These are phyloP conservation scores for Penicillium silybi DNA, from an alignment of 495 filamentous ascomycete species.

Conservation along the genomic window DNA sequence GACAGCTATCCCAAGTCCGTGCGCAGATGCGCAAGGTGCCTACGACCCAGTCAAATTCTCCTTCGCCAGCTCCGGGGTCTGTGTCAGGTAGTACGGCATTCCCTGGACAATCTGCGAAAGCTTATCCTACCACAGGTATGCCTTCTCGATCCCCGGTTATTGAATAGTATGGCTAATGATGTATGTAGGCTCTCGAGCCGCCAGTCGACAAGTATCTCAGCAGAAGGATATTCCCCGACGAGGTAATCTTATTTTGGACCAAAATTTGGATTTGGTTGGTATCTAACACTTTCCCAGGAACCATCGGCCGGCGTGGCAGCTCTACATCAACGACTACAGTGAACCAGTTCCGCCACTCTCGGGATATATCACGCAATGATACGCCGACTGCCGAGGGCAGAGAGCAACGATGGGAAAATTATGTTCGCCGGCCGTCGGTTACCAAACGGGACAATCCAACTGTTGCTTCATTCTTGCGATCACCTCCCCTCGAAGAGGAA, in stretches of 20 bases:
- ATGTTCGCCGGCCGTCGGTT: slow-evolving; percentile 24
- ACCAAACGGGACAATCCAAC: slow-evolving; percentile 29
- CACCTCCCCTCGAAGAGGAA: slow-evolving; percentile 36
- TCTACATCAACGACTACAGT: slow-evolving; percentile 53
- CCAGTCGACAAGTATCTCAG: slow-evolving; percentile 60
- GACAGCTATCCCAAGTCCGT: slow-evolving; percentile 80
- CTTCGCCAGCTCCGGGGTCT: slow-evolving; percentile 48
- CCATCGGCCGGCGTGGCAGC: slow-evolving; percentile 45
- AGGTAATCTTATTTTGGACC: slow-evolving; percentile 22
- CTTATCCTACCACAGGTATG: slow-evolving; percentile 54
- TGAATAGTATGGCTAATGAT: not conserved
- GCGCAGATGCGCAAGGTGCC: slow-evolving; percentile 83
- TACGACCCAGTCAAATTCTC: slow-evolving; percentile 41
- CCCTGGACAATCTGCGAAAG: slow-evolving; percentile 54
- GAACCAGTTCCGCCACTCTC: slow-evolving; percentile 29
- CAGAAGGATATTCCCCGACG: slow-evolving; percentile 55
- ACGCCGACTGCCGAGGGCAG: slow-evolving; percentile 39
- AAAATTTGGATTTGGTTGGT: not conserved
- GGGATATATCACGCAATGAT: slow-evolving; percentile 40
- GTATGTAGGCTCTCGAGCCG: slow-evolving; percentile 45
- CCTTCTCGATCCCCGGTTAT: not conserved
- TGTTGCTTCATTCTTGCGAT: slow-evolving; percentile 22
- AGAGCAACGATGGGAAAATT: slow-evolving; percentile 38
- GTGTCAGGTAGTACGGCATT: slow-evolving; percentile 46
- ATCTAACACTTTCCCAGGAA: slow-evolving; percentile 14